Conservation (phyloP, 805 yeast species). For the Saccharomycopsis fermentans region DNA sequence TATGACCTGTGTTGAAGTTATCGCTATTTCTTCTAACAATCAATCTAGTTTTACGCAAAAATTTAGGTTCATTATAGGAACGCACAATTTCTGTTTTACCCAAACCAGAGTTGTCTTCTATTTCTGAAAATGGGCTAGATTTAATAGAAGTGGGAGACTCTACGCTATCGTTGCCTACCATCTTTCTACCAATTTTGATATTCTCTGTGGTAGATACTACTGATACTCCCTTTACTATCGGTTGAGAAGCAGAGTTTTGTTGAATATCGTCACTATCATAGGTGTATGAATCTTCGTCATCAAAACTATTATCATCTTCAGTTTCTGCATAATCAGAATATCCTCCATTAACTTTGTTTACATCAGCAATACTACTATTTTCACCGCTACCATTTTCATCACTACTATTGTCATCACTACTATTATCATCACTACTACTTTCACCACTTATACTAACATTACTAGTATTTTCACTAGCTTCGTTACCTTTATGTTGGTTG, state of each 20-base stretch:
- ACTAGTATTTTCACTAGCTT: not conserved
- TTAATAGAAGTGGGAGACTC: not conserved
- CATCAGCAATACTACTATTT: not conserved
- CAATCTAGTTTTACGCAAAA: not conserved
- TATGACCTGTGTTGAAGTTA: not conserved
- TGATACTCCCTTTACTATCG: not conserved
- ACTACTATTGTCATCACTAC: conserved; percentile 3
- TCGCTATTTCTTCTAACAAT: not conserved
- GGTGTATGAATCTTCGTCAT: not conserved
- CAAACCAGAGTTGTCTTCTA: not conserved
- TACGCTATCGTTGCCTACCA: not conserved
- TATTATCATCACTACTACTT: not conserved
- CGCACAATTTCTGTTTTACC: not conserved
- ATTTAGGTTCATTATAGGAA: not conserved
- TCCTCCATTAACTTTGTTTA: not conserved
- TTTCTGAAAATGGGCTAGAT: not conserved
- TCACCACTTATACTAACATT: conserved; percentile 1
- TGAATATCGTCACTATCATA: not conserved
- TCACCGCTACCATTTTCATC: not conserved
- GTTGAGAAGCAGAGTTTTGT: not conserved
- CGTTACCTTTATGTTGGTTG: not conserved
- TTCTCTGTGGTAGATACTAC: not conserved
- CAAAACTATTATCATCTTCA: not conserved
- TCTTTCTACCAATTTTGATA: not conserved
- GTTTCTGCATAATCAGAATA: not conserved